Percentiles rank a stretch among this genome's conserved stretches.
phyloP scores from a whole-genome alignment of 2,329 filamentous ascomycete genomes.

The Fusarium haematococcum region DNA sequence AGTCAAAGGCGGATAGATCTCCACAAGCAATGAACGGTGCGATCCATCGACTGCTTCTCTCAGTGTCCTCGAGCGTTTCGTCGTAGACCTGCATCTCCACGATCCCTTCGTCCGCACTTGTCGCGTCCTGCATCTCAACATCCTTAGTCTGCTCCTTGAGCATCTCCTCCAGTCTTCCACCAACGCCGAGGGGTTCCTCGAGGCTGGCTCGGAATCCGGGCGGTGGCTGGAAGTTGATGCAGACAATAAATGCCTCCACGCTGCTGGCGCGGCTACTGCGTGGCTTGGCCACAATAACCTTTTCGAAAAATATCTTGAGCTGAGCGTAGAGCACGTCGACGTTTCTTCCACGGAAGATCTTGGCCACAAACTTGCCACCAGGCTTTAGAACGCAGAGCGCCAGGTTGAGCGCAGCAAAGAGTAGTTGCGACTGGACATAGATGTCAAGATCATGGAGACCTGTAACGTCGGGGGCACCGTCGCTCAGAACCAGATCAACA shows the following conservation, averaged over 20 bases:
- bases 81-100: conserved; percentile 66
- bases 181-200: conserved; percentile 78
- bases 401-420: conserved; percentile 93
- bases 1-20: conserved; percentile 93
- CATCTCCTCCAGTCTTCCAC: conserved; percentile 65
- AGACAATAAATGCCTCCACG: conserved; percentile 96
- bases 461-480: conserved; percentile 96
- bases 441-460: conserved; percentile 98
- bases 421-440: conserved; percentile 94
- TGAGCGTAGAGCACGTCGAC: conserved; percentile 97
- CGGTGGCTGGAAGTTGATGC: conserved; percentile 87
- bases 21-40: conserved; percentile 98
- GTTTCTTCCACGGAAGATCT: conserved; percentile 95
- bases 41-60: conserved; percentile 77
- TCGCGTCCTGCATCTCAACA: conserved; percentile 59
- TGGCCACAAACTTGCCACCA: conserved; percentile 96
- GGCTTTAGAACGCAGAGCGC: conserved; percentile 92
- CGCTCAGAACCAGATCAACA: conserved; percentile 93
- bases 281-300: conserved; percentile 92
- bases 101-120: conserved; percentile 49
- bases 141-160: conserved; percentile 55
- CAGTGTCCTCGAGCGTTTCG: conserved; percentile 43
- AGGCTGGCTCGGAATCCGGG: conserved; percentile 80
- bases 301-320: conserved; percentile 87
- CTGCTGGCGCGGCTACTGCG: conserved; percentile 95